These are phyloP conservation scores for Lasiosphaeria hispida DNA, from an alignment of 495 filamentous ascomycete genomes.

Conservation along the genomic window DNA sequence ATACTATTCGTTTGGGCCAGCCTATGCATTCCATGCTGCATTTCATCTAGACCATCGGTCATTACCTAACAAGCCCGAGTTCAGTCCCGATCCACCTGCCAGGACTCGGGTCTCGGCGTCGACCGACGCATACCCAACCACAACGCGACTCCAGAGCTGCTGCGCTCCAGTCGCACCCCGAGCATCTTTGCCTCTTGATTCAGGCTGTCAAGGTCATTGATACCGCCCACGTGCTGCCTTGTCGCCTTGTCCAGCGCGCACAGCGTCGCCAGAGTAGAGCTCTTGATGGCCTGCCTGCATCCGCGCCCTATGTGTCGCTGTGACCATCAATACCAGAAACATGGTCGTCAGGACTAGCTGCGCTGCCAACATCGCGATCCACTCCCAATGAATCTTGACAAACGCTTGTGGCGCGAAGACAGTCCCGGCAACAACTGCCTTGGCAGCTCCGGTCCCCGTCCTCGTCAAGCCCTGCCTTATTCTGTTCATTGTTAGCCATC, in stretches of 20 bases:
- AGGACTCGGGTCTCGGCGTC: too few species aligned
- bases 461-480: background rate
- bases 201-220: constrained; percentile 1
- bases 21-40: too few species aligned
- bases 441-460: background rate
- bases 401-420: constrained; percentile 15
- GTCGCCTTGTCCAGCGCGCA: constrained; percentile 15
- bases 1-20: too few species aligned
- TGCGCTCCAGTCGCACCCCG: constrained; percentile 3
- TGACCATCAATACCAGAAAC: constrained; percentile 10
- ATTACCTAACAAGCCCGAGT: too few species aligned
- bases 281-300: constrained; percentile 25
- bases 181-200: constrained; percentile 5
- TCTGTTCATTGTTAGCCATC: background rate
- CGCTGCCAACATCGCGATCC: constrained; percentile 15
- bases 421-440: constrained; percentile 6
- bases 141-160: background rate
- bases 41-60: too few species aligned
- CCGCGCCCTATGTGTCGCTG: background rate
- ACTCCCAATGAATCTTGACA: constrained; percentile 21
- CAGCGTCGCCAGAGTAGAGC: constrained; percentile 21
- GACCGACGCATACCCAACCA: background rate
- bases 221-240: constrained; percentile 10
- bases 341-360: constrained; percentile 12
- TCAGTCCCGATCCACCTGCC: too few species aligned